Conservation (phyloP, 768 basidiomycete genomes). For the Jaapia argillacea region DNA sequence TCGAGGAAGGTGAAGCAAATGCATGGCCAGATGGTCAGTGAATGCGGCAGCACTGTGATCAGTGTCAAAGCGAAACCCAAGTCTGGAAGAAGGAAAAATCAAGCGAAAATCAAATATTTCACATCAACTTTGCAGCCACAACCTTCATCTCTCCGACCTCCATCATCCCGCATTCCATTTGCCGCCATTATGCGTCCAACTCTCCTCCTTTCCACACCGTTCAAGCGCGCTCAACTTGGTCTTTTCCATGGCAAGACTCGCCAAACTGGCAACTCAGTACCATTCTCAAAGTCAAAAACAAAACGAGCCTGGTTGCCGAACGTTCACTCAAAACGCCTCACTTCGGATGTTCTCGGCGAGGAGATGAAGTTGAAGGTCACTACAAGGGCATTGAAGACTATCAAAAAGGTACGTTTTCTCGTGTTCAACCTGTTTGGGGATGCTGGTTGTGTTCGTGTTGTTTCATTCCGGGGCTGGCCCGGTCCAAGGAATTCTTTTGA, state of each 20-base stretch:
- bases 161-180: background rate
- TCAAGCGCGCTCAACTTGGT: slow-evolving; percentile 73
- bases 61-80: too few species aligned
- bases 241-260: slow-evolving; percentile 78
- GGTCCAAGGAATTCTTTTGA: too few species aligned
- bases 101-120: too few species aligned
- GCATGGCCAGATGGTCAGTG: too few species aligned
- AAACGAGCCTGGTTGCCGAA: slow-evolving; percentile 85
- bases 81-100: too few species aligned
- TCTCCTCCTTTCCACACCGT: slow-evolving; percentile 31
- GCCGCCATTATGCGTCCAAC: slow-evolving; percentile 25
- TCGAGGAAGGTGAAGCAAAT: too few species aligned
- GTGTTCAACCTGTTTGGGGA: background rate
- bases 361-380: slow-evolving; percentile 62
- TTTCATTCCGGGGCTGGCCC: too few species aligned
- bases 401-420: slow-evolving; percentile 61
- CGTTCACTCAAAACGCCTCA: slow-evolving; percentile 66
- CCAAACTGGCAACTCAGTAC: slow-evolving; percentile 82
- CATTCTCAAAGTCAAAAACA: slow-evolving; percentile 83
- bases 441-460: background rate
- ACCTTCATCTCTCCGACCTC: background rate
- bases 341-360: slow-evolving; percentile 52
- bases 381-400: slow-evolving; percentile 66
- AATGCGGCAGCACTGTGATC: too few species aligned
- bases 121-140: too few species aligned